These are phyloP conservation scores for Fonsecaea monophora DNA, from an alignment of 2,329 filamentous ascomycete genomes.

Conservation along the genomic window DNA sequence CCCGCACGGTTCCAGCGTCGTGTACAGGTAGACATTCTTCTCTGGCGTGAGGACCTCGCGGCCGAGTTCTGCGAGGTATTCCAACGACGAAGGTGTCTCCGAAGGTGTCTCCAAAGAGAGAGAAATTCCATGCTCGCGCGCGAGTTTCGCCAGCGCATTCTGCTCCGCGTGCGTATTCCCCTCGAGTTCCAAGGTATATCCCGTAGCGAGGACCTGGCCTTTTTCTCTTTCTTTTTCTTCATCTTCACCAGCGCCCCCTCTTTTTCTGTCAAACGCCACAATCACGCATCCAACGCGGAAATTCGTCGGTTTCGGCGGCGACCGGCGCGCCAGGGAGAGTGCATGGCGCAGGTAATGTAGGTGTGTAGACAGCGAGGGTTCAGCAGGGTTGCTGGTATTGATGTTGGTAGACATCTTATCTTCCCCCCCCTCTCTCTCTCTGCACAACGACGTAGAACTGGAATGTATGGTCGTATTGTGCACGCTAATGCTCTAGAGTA, in stretches of 20 bases:
- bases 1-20: slow-evolving; percentile 75
- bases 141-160: slow-evolving; percentile 78
- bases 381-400: background rate
- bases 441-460: too few species aligned
- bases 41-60: slow-evolving; percentile 49
- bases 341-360: slow-evolving; percentile 70
- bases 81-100: slow-evolving; percentile 36
- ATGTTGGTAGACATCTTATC: background rate
- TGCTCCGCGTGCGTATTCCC: slow-evolving; percentile 98
- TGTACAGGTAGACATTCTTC: slow-evolving; percentile 73
- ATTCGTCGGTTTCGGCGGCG: slow-evolving; percentile 86
- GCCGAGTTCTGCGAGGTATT: slow-evolving; percentile 48
- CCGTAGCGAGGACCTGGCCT: slow-evolving; percentile 70
- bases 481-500: too few species aligned
- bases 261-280: slow-evolving; percentile 50
- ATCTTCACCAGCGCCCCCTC: background rate
- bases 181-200: slow-evolving; percentile 86
- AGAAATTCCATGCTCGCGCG: slow-evolving; percentile 45
- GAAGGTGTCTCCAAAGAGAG: background rate
- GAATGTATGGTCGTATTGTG: too few species aligned
- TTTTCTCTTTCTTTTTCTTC: slow-evolving; percentile 44
- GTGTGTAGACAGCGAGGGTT: slow-evolving; percentile 39
- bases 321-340: slow-evolving; percentile 76
- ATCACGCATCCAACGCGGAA: slow-evolving; percentile 95
- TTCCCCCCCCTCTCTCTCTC: too few species aligned